Percentiles rank a stretch among this genome's conserved stretches.
Evolutionary conservation across 371 early-diverging fungal genomes (phyloP).

Genomic region (Rhizopus microsporus): DNA sequence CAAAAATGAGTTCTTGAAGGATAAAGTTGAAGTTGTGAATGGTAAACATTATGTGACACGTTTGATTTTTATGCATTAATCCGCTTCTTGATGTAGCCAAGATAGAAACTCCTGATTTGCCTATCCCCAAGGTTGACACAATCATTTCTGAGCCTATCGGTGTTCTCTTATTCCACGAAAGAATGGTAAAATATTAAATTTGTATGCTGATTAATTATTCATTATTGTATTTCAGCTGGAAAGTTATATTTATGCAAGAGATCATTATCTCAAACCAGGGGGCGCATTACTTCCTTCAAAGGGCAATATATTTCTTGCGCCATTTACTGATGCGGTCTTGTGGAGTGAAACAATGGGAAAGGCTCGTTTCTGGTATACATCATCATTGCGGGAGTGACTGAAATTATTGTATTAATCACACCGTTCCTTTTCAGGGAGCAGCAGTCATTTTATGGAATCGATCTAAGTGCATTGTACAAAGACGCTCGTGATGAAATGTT

Average conservation of each 20-base stretch:
- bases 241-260: constrained; percentile 83
- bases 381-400: not conserved
- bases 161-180: constrained; percentile 93
- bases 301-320: constrained; percentile 88
- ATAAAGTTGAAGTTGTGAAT: constrained; percentile 82
- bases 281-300: constrained; percentile 90
- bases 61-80: not conserved
- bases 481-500: constrained; percentile 88
- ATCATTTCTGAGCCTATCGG: constrained; percentile 97
- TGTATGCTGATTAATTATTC: not conserved
- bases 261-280: constrained; percentile 89
- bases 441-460: constrained; percentile 88
- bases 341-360: constrained; percentile 95
- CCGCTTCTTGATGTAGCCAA: constrained; percentile 57
- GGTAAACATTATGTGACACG: constrained; percentile 39
- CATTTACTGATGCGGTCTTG: constrained; percentile 79
- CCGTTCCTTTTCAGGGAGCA: constrained; percentile 60
- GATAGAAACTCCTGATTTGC: constrained; percentile 77
- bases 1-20: constrained; percentile 81
- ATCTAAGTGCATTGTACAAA: constrained; percentile 79
- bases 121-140: constrained; percentile 85
- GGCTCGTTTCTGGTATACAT: constrained; percentile 74
- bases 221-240: constrained; percentile 56
- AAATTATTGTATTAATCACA: not conserved
- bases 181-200: constrained; percentile 61